Evolutionary conservation across 305 asterid species (phyloP), one percentile per base, ranked within the genome.

Genomic region (Ilex paraguariensis): DNA sequence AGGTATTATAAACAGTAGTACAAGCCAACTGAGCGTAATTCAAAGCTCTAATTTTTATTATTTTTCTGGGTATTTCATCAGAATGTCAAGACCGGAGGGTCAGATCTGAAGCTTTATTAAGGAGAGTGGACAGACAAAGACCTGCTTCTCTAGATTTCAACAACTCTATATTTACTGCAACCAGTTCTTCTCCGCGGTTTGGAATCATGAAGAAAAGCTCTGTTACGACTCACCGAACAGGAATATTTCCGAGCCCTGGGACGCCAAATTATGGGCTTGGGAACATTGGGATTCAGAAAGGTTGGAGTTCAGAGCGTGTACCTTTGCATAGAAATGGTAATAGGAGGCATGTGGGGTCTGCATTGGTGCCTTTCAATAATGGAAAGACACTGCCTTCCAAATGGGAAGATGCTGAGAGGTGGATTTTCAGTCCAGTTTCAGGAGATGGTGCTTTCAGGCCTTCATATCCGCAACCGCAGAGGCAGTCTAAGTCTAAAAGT

Each of bases 361-460:
- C 79, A 31, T 76, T 92, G 77, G 59, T 87, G 75, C 94, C 95
- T 66, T 85, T 78, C 69, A 72, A 73, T 66, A 80, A 69, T 57
- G 96, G 97, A 14, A 90, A 82, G 71, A 74, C 87, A 16, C 61
- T 92, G 79, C 98, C 98, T 74, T 92, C 97, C 5, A 89, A 92
- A 75, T 92, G 98, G 98, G 98, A 92, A 68, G 97, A 92, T 79
- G 98, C 98, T 15, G 98, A 92, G 83, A 79, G 98, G 71, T 92
- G 98, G 98, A 89, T 92, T 66, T 77, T 84, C 54, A 92, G 98
- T 60, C 98, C 98, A 0, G 73, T 84, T 1, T 79, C 87, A 0
- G 96, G 93, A 28, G 95, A 92, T 60, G 75, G 80, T 53, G 67
- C 70, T 4, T 57, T 72, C 50, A 85, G 79, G 74, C 70, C 72